A percentile compares a stretch with the other conserved stretches of the same genome.
Conservation (phyloP, 2,329 filamentous ascomycete species). For the Coniochaeta sp. region DNA sequence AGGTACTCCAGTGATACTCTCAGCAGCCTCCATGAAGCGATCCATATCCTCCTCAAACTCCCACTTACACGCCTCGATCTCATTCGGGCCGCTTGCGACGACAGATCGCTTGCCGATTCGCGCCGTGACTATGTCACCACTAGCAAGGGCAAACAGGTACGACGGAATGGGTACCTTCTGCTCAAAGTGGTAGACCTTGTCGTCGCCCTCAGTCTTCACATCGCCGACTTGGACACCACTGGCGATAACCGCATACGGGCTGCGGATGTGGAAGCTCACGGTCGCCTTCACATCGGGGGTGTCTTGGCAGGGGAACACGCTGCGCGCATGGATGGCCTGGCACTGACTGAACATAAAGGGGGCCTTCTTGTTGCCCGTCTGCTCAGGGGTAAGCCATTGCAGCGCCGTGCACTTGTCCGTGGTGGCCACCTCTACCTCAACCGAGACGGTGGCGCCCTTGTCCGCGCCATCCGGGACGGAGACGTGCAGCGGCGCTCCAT, state of each 20-base stretch:
- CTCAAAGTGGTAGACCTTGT: conserved; percentile 74
- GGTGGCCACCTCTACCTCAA: conserved; percentile 67
- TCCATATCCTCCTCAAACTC: conserved; percentile 89
- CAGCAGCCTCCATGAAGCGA: conserved; percentile 81
- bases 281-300: conserved; percentile 97
- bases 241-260: conserved; percentile 79
- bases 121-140: conserved; percentile 78
- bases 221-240: conserved; percentile 63
- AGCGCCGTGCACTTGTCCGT: conserved; percentile 85
- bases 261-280: conserved; percentile 81
- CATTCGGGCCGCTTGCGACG: conserved; percentile 83
- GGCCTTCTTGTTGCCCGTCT: conserved; percentile 92
- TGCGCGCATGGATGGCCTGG: conserved; percentile 91
- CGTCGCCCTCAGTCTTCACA: conserved; percentile 40
- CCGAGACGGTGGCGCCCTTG: conserved; percentile 44
- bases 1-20: conserved; percentile 66
- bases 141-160: conserved; percentile 90
- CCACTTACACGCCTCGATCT: conserved; percentile 77
- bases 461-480: conserved; percentile 46
- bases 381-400: conserved; percentile 89
- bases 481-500: conserved; percentile 64
- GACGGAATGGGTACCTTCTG: conserved; percentile 90
- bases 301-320: conserved; percentile 93
- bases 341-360: conserved; percentile 98
- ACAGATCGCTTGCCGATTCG: conserved; percentile 77